These are phyloP conservation scores for Pythium dissotocum DNA, from an alignment of 352 stramenopile species.

Conservation along the genomic window DNA sequence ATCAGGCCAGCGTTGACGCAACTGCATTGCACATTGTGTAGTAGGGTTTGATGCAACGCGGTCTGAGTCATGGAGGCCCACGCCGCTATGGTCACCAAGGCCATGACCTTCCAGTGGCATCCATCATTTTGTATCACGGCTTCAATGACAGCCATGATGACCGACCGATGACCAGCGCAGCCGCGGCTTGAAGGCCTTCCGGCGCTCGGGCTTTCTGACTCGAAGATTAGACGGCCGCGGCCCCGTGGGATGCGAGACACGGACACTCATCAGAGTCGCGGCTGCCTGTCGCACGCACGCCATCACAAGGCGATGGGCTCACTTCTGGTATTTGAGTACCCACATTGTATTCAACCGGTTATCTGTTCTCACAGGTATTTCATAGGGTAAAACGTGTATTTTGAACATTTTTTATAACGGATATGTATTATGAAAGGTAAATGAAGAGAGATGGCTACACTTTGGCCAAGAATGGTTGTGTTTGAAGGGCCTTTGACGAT, in stretches of 20 bases:
- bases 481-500: no score
- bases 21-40: background rate
- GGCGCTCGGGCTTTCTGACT: background rate
- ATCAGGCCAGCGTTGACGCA: background rate
- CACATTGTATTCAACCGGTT: background rate
- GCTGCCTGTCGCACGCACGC: background rate
- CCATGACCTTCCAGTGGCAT: background rate
- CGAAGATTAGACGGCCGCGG: background rate
- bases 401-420: background rate
- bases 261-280: background rate
- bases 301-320: background rate
- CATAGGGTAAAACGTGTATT: no score
- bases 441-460: background rate
- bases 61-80: background rate
- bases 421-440: background rate
- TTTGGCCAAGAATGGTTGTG: background rate
- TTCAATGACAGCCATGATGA: background rate
- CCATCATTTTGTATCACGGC: background rate
- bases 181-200: background rate
- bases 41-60: background rate
- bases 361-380: background rate
- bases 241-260: background rate
- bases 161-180: no score
- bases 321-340: background rate
- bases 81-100: no score